Conservation (phyloP, 1,284 basidiomycete species). For the Fomes fomentarius region DNA sequence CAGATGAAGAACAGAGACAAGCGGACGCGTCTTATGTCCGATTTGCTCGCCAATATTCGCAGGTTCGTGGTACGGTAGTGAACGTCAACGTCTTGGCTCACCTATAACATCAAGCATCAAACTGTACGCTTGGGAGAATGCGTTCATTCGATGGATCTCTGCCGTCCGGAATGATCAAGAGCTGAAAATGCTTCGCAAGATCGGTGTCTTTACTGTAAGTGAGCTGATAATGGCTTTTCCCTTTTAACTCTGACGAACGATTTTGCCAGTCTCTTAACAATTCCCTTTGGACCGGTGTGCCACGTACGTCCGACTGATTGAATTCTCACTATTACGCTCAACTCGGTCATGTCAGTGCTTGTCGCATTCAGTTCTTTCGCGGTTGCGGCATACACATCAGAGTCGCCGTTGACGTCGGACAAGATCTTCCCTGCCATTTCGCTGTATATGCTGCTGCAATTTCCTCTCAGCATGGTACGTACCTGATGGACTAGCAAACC, state of each 20-base stretch:
- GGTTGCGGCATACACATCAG: slow-evolving; percentile 72
- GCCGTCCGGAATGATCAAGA: slow-evolving; percentile 87
- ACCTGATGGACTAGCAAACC: no score
- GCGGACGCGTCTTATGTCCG: slow-evolving; percentile 78
- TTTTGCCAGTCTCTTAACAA: slow-evolving; percentile 54
- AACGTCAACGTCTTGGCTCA: background rate
- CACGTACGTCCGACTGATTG: slow-evolving; percentile 46
- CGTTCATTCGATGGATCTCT: slow-evolving; percentile 77
- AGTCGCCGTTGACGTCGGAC: slow-evolving; percentile 83
- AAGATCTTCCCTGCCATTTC: slow-evolving; percentile 95
- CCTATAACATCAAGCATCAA: slow-evolving; percentile 66
- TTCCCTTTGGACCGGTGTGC: slow-evolving; percentile 71
- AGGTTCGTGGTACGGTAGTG: slow-evolving; percentile 46
- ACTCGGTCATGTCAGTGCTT: slow-evolving; percentile 54
- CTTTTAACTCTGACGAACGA: background rate
- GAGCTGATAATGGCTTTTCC: background rate
- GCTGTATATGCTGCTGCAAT: slow-evolving; percentile 88
- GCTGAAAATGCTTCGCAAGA: slow-evolving; percentile 79
- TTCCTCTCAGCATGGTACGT: slow-evolving; percentile 85
- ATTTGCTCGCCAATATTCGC: slow-evolving; percentile 88
- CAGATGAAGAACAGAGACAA: slow-evolving; percentile 93
- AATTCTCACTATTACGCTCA: background rate
- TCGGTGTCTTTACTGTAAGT: slow-evolving; percentile 72
- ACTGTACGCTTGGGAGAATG: slow-evolving; percentile 87
- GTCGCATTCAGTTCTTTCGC: slow-evolving; percentile 92